A percentile compares a stretch with the other conserved stretches of the same genome.
Evolutionary conservation across 1,139 yeast genomes (phyloP).

Genomic region (Kodamaea suecica): DNA sequence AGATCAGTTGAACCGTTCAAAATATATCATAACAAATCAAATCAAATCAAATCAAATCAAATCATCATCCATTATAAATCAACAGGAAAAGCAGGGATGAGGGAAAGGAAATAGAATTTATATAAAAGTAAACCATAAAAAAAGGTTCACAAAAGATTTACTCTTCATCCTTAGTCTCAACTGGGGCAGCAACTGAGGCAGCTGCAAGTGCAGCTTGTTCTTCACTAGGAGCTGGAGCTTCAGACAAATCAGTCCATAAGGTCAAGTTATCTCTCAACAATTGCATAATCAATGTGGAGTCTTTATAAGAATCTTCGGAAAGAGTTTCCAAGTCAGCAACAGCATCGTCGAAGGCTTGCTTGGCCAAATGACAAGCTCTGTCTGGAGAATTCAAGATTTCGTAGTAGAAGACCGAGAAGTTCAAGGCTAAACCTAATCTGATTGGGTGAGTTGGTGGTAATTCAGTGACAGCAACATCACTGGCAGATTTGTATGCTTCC

Average conservation of each 20-base stretch:
- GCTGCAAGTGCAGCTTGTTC: conserved; percentile 22
- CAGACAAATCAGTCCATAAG: conserved; percentile 97
- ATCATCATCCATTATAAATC: not conserved
- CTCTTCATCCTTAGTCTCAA: conserved; percentile 31
- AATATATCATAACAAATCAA: too few relatives aligned
- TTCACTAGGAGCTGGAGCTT: conserved; percentile 67
- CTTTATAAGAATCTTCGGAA: conserved; percentile 97
- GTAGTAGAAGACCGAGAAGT: conserved; percentile 96
- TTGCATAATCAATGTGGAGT: conserved; percentile 97
- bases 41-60: not conserved
- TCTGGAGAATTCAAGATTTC: conserved; percentile 98
- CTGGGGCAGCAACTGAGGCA: conserved; percentile 15
- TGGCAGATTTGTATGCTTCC: conserved; percentile 92
- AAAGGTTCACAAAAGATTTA: too few relatives aligned
- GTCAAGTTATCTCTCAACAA: conserved; percentile 96
- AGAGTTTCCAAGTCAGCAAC: conserved; percentile 97
- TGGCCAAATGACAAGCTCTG: conserved; percentile 97
- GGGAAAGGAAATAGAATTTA: not conserved
- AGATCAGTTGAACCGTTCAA: too few relatives aligned
- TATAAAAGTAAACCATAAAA: too few relatives aligned
- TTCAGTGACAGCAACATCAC: conserved; percentile 95
- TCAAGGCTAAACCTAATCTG: conserved; percentile 95
- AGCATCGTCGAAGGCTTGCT: conserved; percentile 98
- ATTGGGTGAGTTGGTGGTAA: conserved; percentile 99
- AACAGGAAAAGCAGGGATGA: not conserved